Evolutionary conservation across 2,329 filamentous ascomycete genomes (phyloP).

Genomic region (Cladosporium sp.): DNA sequence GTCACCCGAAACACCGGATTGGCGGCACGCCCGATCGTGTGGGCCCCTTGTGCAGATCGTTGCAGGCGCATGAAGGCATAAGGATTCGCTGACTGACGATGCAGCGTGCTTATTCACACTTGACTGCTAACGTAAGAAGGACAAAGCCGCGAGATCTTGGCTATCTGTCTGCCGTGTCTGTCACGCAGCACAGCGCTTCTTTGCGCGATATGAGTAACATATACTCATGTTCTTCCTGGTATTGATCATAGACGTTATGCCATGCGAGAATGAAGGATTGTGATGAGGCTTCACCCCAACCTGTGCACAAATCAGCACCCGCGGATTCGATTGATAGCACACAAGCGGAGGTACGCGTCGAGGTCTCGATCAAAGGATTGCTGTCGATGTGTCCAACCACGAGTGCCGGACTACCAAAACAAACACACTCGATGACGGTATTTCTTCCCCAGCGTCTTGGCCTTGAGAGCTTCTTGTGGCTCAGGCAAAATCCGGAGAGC

Average conservation of each 20-base stretch:
- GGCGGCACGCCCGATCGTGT: not conserved
- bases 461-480: not conserved
- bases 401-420: not conserved
- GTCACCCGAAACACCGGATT: not conserved
- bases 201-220: not conserved
- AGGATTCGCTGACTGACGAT: not conserved
- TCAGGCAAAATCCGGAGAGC: constrained; percentile 1
- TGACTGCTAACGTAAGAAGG: not conserved
- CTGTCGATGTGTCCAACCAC: not conserved
- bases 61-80: not conserved
- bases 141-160: not conserved
- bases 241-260: not conserved
- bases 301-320: not conserved
- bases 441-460: constrained; percentile 8
- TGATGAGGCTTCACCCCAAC: not conserved
- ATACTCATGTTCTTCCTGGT: not conserved
- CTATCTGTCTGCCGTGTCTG: not conserved
- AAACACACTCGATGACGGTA: not conserved
- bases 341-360: not conserved
- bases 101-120: not conserved
- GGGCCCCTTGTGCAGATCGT: not conserved
- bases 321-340: not conserved
- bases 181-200: not conserved
- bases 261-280: not conserved
- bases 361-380: not conserved